Evolutionary conservation across 371 early-diverging fungal genomes (phyloP).

Genomic region (Rhizopus sp.): DNA sequence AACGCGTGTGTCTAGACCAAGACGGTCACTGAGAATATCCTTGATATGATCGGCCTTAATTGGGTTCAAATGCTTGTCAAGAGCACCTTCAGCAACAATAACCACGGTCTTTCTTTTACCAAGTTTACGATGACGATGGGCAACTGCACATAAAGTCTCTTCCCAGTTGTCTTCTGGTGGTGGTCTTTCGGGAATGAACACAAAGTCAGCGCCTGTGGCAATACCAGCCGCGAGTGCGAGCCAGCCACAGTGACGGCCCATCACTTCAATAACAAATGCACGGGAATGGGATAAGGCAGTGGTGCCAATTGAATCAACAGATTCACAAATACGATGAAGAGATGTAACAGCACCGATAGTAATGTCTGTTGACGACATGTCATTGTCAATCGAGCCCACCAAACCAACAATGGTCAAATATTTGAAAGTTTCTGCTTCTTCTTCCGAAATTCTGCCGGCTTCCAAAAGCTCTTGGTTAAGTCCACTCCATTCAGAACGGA

Average conservation of each 20-base stretch:
- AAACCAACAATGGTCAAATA: conserved; percentile 94
- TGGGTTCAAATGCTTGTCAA: conserved; percentile 87
- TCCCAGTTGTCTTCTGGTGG: conserved; percentile 86
- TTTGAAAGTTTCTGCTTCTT: conserved; percentile 58
- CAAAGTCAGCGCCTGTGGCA: conserved; percentile 91
- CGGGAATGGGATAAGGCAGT: conserved; percentile 97
- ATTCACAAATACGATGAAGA: conserved; percentile 97
- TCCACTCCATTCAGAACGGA: conserved; percentile 93
- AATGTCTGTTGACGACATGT: conserved; percentile 96
- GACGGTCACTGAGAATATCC: conserved; percentile 73
- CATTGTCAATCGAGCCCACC: conserved; percentile 97
- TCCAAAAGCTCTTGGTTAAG: conserved; percentile 76
- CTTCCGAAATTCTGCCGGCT: conserved; percentile 54
- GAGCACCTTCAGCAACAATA: conserved; percentile 98
- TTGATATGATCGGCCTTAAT: conserved; percentile 89
- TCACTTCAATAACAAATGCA: conserved; percentile 99
- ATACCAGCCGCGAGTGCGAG: conserved; percentile 94
- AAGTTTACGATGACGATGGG: conserved; percentile 74
- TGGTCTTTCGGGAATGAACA: conserved; percentile 98
- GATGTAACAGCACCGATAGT: conserved; percentile 98
- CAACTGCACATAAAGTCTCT: conserved; percentile 74
- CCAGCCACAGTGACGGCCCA: conserved; percentile 99
- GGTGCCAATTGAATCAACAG: conserved; percentile 92
- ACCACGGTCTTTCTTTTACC: conserved; percentile 94
- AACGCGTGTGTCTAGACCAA: conserved; percentile 91